Conservation (phyloP, 2,329 filamentous ascomycete species). For the Sporothrix mexicana region DNA sequence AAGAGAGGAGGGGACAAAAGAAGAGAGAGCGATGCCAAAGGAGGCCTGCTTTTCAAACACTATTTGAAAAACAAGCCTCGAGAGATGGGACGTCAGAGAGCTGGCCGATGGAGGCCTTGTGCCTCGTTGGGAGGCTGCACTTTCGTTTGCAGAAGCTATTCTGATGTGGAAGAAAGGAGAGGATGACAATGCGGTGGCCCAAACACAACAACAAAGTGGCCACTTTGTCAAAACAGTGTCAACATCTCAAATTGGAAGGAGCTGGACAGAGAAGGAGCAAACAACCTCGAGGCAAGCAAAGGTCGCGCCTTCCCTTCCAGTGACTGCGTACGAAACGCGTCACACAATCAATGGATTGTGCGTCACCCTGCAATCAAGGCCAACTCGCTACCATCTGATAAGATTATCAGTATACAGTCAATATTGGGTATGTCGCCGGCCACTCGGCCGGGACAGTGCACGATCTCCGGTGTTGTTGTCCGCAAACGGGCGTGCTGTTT, state of each 20-base stretch:
- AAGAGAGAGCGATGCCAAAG: background rate
- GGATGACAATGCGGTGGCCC: background rate
- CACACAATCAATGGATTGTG: slow-evolving; percentile 2
- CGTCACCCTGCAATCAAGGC: background rate
- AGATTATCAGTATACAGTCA: background rate
- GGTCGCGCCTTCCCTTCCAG: slow-evolving; percentile 20
- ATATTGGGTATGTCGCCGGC: background rate
- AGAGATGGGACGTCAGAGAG: background rate
- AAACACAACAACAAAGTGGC: background rate
- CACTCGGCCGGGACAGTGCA: background rate
- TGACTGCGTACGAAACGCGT: background rate
- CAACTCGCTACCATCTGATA: background rate
- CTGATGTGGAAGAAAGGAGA: background rate
- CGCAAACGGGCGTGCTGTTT: background rate
- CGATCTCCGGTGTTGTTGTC: background rate
- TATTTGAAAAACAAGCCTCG: slow-evolving; percentile 1
- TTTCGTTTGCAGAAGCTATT: slow-evolving; percentile 17
- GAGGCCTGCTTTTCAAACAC: slow-evolving; percentile 10
- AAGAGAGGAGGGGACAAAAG: background rate
- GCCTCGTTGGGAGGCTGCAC: background rate
- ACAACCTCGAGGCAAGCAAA: background rate
- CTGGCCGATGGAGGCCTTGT: slow-evolving; percentile 10
- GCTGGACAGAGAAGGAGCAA: slow-evolving; percentile 29
- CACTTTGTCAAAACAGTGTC: background rate
- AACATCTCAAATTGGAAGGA: background rate